Percentiles rank a stretch among this genome's conserved stretches.
Evolutionary conservation across 306 rosid species (phyloP).

Genomic region (Quercus berberidifolia): DNA sequence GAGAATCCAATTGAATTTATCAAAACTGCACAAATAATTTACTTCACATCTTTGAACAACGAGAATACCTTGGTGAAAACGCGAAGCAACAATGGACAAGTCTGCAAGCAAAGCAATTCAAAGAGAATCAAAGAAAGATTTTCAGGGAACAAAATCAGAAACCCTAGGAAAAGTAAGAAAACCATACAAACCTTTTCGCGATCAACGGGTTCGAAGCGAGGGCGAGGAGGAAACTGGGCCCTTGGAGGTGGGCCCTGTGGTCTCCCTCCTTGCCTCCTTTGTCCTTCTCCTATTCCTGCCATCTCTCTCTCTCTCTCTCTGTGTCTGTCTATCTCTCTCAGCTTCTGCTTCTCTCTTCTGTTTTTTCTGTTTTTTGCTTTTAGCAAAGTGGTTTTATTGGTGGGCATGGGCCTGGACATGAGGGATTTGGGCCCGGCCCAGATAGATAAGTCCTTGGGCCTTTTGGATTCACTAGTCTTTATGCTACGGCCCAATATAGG

Average conservation of each 20-base stretch:
- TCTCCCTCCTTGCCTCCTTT: conserved; percentile 43
- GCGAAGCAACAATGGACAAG: conserved; percentile 88
- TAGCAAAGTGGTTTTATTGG: not conserved
- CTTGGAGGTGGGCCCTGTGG: conserved; percentile 37
- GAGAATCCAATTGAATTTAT: not conserved
- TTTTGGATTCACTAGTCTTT: too few species aligned
- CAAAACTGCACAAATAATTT: too few species aligned
- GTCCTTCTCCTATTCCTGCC: conserved; percentile 38
- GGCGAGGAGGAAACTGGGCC: conserved; percentile 39
- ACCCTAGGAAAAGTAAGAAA: not conserved
- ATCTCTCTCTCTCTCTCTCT: conserved; percentile 13
- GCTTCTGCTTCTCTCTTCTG: not conserved
- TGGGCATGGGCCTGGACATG: not conserved
- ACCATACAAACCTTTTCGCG: conserved; percentile 46
- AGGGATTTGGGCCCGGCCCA: not conserved
- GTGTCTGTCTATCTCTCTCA: not conserved
- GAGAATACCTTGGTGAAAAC: conserved; percentile 80
- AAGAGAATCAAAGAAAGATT: not conserved
- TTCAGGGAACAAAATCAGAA: not conserved
- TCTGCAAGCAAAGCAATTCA: conserved; percentile 37
- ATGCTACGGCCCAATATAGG: too few species aligned
- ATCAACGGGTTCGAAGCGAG: conserved; percentile 55
- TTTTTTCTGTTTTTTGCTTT: not conserved
- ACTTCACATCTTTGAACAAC: not conserved
- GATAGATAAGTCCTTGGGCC: too few species aligned